Base-by-base conservation (phyloP, 331 rosid species). In the Pyrus hybrid region DNA sequence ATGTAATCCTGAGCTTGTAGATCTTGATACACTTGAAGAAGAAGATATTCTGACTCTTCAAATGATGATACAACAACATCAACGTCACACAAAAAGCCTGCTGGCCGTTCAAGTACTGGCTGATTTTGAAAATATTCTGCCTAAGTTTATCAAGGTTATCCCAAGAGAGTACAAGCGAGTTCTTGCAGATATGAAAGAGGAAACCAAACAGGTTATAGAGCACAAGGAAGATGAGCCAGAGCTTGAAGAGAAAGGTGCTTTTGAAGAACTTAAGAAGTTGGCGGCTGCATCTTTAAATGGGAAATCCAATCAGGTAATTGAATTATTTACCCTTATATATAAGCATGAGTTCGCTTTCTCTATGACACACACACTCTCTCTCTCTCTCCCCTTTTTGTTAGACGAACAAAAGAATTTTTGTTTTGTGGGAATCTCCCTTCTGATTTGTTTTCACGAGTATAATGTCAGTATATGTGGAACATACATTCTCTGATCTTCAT, bases 31-130 rank as follows among this genome's bases (percentile, higher is more conserved):
- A 80, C 92, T 94, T 73, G 97, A 85, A 68, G 97, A 85, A 73
- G 97, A 92, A 68, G 96, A 90, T 80, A 79, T 89, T 12, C 47
- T 75, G 78, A 87, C 90, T 63, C 90, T 94, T 29, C 86, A 80
- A 80, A 92, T 86, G 92, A 77, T 94, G 96, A 82, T 92, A 73
- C 99, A 94, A 66, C 99, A 94, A 81, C 99, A 94, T 78, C 97
- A 92, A 67, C 97, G 96, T 30, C 89, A 94, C 85, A 94, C 97
- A 77, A 83, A 85, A 47, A 94, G 97, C 83, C 25, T 43, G 69
- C 82, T 90, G 30, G 89, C 97, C 78, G 84, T 88, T 84, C 96
- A 89, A 80, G 91, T 94, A 68, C 89, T 94, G 22, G 80, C 32
- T 70, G 88, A 88, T 76, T 88, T 92, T 43, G 91, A 88, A 66